Evolutionary conservation across 2,329 filamentous ascomycete genomes (phyloP), one percentile per base, ranked within the genome.

Genomic region (Diaporthe caulivora): DNA sequence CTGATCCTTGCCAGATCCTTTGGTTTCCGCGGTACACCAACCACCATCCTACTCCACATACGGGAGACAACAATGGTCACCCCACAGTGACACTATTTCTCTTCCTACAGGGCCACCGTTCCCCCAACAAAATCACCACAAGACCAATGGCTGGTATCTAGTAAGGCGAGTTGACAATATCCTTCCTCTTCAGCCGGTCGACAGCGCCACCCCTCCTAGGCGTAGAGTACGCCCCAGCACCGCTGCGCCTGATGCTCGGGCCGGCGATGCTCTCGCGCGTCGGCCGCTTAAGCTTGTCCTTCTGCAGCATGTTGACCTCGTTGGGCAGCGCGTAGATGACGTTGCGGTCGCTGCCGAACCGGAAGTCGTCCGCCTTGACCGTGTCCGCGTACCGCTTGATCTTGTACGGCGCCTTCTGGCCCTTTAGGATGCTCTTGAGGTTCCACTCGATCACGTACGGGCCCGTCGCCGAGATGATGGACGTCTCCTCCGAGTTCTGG

Each of bases 311-410:
- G 83, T 98, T 97, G 77, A 99, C 97, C 82, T 98, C 95, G 81
- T 99, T 98, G 2, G 97, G 95, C 76, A 99, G 86, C 0, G 97
- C 97, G 47, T 99, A 96, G 79, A 99, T 98, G 79, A 99, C 95
- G 79, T 98, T 98, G 90, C 98, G 97, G 83, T 99, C 97, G 7
- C 93, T 95, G 60, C 96, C 96, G 80, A 95, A 99, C 79, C 97
- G 95, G 91, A 99, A 99, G 82, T 99, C 97, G 82, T 99, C 97
- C 5, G 97, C 97, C 87, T 97, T 98, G 80, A 99, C 95, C 76
- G 97, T 93, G 79, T 99, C 97, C 0, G 91, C 89, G 81, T 99
- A 99, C 21, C 97, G 93, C 88, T 98, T 98, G 88, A 99, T 98
- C 78, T 92, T 94, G 85, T 99, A 99, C 0, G 96, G 93, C 74